A percentile compares a stretch with the other conserved stretches of the same genome.
phyloP scores from a whole-genome alignment of 768 basidiomycete genomes.

The Crepidotus variabilis region DNA sequence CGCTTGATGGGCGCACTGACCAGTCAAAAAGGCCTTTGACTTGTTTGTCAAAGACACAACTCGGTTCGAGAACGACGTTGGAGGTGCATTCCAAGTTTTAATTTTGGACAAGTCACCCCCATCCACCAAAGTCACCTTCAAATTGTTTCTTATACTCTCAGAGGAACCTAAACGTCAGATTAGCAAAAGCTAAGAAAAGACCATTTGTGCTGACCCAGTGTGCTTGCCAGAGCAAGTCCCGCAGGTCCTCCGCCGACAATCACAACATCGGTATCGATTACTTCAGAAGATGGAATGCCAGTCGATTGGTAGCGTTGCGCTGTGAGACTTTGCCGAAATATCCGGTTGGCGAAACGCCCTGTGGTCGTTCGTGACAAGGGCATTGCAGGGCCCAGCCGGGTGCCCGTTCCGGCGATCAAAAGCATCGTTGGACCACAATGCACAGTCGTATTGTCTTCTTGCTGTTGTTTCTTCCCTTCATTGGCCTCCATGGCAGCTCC shows the following conservation, averaged over 20 bases:
- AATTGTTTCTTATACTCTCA: slow-evolving; percentile 25
- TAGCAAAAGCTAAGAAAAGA: slow-evolving; percentile 19
- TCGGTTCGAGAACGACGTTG: slow-evolving; percentile 69
- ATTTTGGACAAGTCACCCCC: slow-evolving; percentile 71
- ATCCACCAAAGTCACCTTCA: slow-evolving; percentile 75
- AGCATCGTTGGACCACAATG: too few species aligned
- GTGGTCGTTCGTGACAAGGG: background rate
- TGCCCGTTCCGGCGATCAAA: slow-evolving; percentile 1
- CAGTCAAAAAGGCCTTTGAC: slow-evolving; percentile 62
- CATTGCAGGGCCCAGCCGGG: background rate
- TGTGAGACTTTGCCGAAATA: background rate
- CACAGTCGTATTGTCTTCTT: background rate
- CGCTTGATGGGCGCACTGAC: slow-evolving; percentile 30
- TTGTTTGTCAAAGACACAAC: slow-evolving; percentile 83
- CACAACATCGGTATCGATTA: slow-evolving; percentile 75
- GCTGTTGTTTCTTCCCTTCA: background rate
- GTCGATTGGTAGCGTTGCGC: background rate
- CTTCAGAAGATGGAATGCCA: background rate
- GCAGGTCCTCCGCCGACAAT: slow-evolving; percentile 94
- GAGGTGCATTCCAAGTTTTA: slow-evolving; percentile 57
- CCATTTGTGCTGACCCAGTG: slow-evolving; percentile 56
- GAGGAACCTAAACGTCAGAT: slow-evolving; percentile 50
- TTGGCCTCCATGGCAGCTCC: slow-evolving; percentile 40
- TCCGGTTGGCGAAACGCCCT: background rate
- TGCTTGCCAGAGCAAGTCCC: slow-evolving; percentile 85